Percentiles rank a stretch among this genome's conserved stretches.
These are phyloP conservation scores for Hypoxylon cercidicola DNA, from an alignment of 495 filamentous ascomycete species.

Conservation along the genomic window DNA sequence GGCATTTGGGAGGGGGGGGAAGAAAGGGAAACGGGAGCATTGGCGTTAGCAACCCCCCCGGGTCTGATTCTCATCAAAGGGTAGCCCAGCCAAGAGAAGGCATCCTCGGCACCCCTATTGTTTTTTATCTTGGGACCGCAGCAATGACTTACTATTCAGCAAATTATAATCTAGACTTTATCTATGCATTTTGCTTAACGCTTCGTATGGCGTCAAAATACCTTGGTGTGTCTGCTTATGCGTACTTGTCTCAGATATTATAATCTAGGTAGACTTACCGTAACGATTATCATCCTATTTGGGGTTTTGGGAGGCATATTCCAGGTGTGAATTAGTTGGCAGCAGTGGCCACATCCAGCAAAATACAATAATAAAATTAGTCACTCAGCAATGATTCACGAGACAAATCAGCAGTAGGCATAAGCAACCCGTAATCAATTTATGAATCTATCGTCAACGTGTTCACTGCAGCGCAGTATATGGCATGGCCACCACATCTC, in stretches of 20 bases:
- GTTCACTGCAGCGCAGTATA: constrained; percentile 17
- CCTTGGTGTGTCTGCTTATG: too few relatives aligned
- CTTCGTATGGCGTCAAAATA: too few relatives aligned
- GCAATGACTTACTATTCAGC: constrained; percentile 18
- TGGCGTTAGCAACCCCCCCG: constrained; percentile 27
- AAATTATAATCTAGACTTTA: too few relatives aligned
- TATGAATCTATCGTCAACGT: constrained; percentile 39
- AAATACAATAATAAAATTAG: too few relatives aligned
- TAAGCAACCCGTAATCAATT: constrained; percentile 28
- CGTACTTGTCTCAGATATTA: too few relatives aligned
- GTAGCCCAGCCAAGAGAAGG: neutral
- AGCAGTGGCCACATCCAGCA: too few relatives aligned
- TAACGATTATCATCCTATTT: too few relatives aligned
- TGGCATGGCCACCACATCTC: constrained; percentile 16
- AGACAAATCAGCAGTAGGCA: neutral
- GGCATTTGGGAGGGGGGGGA: constrained; percentile 2
- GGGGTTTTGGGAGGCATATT: too few relatives aligned
- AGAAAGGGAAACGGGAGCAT: constrained; percentile 24
- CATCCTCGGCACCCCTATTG: constrained; percentile 7
- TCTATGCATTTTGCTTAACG: too few relatives aligned
- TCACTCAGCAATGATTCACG: too few relatives aligned
- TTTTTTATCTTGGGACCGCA: constrained; percentile 1
- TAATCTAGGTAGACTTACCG: too few relatives aligned
- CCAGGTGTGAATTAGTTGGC: too few relatives aligned
- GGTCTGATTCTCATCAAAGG: constrained; percentile 7